Conservation (phyloP, 768 basidiomycete species). For the Kwoniella bestiolae region DNA sequence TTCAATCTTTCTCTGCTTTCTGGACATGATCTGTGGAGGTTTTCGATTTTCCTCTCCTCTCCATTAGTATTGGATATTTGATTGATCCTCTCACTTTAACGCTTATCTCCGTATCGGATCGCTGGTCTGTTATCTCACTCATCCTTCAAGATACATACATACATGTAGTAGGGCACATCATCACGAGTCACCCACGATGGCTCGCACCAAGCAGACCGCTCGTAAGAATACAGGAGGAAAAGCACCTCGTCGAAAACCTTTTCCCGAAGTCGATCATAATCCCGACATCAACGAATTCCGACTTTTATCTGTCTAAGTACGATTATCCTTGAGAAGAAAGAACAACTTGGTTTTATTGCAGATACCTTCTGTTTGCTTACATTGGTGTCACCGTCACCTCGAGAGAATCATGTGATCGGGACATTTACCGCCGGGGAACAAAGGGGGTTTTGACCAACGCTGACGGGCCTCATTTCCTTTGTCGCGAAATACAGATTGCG, state of each 20-base stretch:
- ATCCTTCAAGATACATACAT: not conserved
- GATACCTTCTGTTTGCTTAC: too few species aligned
- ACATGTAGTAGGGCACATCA: not conserved
- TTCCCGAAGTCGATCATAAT: slow-evolving; percentile 49
- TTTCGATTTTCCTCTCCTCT: not conserved
- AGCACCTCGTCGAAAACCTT: too few species aligned
- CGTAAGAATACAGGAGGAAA: slow-evolving; percentile 96
- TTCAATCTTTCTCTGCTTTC: not conserved
- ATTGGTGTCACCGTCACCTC: too few species aligned
- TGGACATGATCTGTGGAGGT: slow-evolving; percentile 12
- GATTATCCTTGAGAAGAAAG: too few species aligned
- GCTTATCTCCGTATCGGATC: not conserved
- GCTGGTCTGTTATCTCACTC: not conserved
- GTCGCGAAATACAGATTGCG: too few species aligned
- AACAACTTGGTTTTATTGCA: too few species aligned
- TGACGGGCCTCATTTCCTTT: too few species aligned
- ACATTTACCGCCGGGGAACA: too few species aligned
- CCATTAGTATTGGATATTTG: not conserved
- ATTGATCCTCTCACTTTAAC: not conserved
- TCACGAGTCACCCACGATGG: slow-evolving; percentile 9
- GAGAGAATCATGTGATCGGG: too few species aligned
- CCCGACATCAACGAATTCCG: not conserved
- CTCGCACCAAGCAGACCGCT: slow-evolving; percentile 75
- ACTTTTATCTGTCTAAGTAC: too few species aligned
- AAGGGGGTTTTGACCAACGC: too few species aligned